Evolutionary conservation across 345 rosid genomes (phyloP).

Genomic region (Sonneratia alba): DNA sequence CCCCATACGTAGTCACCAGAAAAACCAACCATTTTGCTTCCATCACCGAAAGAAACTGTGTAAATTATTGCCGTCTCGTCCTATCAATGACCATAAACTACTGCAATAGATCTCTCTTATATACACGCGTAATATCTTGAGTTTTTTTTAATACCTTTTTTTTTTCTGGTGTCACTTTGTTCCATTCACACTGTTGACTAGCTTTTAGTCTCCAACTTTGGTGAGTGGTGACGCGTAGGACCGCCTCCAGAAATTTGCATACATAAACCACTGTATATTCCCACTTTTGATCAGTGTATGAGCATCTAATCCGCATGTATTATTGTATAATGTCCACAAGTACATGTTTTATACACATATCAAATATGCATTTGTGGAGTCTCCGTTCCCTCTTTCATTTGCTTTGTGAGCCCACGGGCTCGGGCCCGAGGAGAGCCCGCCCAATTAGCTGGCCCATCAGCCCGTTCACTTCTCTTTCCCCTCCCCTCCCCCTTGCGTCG

Average conservation of each 20-base stretch:
- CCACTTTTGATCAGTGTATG: not conserved
- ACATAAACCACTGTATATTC: not conserved
- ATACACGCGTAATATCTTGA: no score
- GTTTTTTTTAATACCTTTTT: no score
- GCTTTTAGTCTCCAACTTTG: not conserved
- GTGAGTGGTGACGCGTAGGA: not conserved
- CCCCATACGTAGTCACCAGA: not conserved
- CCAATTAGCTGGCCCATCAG: no score
- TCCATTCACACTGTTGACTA: no score
- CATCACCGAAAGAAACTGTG: not conserved
- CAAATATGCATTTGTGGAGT: not conserved
- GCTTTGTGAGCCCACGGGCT: no score
- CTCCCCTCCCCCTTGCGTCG: no score
- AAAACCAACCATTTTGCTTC: not conserved
- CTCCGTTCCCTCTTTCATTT: not conserved
- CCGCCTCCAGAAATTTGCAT: not conserved
- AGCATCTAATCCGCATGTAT: not conserved
- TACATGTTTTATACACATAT: not conserved
- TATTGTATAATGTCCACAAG: slow-evolving; percentile 6
- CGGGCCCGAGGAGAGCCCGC: no score
- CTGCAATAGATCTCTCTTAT: not conserved
- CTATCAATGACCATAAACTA: not conserved
- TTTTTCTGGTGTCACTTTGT: not conserved
- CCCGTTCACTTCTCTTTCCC: no score
- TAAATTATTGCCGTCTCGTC: no score